Percentiles rank a stretch among this genome's conserved stretches.
These are phyloP conservation scores for Fusarium pseudonygamai DNA, from an alignment of 2,329 filamentous ascomycete species.

Conservation along the genomic window DNA sequence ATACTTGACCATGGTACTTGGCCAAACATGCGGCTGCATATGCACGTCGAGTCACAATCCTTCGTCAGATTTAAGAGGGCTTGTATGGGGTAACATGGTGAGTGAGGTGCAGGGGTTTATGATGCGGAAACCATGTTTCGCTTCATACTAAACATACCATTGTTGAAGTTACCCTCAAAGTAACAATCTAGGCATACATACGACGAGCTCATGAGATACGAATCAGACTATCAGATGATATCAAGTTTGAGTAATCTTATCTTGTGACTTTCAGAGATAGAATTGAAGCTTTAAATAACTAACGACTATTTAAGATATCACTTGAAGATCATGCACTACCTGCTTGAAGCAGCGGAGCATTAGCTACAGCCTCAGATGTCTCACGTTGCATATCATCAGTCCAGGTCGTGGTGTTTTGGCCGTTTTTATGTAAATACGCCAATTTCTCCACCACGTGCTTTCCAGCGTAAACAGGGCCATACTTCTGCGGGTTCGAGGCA, in stretches of 20 bases:
- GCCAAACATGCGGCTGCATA: background rate
- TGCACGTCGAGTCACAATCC: background rate
- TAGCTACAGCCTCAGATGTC: background rate
- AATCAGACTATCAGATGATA: background rate
- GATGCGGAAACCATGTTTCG: rapidly evolving
- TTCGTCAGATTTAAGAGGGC: no score
- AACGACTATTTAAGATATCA: no score
- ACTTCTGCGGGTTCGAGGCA: background rate
- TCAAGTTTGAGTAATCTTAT: rapidly evolving
- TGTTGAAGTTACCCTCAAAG: rapidly evolving
- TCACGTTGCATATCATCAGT: background rate
- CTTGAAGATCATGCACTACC: background rate
- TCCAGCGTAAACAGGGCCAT: background rate
- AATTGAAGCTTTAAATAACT: background rate
- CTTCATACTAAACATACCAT: rapidly evolving
- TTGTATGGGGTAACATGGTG: background rate
- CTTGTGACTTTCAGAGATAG: no score
- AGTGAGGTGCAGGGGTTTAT: background rate
- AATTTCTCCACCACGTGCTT: background rate
- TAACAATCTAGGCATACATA: no score
- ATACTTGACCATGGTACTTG: background rate
- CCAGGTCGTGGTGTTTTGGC: background rate
- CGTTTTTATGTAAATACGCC: background rate
- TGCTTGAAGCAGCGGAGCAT: background rate
- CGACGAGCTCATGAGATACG: rapidly evolving